A percentile compares a stretch with the other conserved stretches of the same genome.
phyloP scores from a whole-genome alignment of 164 flowering plant species.

The Annona squamosa region DNA sequence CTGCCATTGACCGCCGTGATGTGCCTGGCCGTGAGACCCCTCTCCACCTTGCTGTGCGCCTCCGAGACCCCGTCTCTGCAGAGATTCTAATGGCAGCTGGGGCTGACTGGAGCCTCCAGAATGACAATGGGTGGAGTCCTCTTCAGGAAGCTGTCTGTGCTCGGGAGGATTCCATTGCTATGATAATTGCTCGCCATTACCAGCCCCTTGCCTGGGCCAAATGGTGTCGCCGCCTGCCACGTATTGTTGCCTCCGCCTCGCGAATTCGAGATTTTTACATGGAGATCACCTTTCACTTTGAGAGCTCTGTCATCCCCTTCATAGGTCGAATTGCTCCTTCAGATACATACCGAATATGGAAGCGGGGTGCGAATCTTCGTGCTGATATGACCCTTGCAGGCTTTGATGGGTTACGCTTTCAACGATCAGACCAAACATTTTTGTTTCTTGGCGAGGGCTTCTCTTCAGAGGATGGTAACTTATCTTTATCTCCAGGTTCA shows the following conservation, averaged over 20 bases:
- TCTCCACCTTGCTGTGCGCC: slow-evolving; percentile 81
- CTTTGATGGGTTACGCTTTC: slow-evolving; percentile 94
- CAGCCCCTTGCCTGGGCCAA: slow-evolving; percentile 99
- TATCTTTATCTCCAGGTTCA: slow-evolving; percentile 68
- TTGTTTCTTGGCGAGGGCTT: slow-evolving; percentile 90
- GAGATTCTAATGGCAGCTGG: slow-evolving; percentile 93
- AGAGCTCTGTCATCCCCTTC: slow-evolving; percentile 96
- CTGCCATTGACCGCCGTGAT: slow-evolving; percentile 81
- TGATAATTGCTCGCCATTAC: slow-evolving; percentile 89
- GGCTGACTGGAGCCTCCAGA: slow-evolving; percentile 98
- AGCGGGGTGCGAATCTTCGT: slow-evolving; percentile 91
- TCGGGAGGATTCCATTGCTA: slow-evolving; percentile 85
- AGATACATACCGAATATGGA: slow-evolving; percentile 95
- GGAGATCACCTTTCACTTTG: slow-evolving; percentile 97
- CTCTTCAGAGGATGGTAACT: slow-evolving; percentile 57
- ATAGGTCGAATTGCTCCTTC: slow-evolving; percentile 97
- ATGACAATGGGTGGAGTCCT: slow-evolving; percentile 97
- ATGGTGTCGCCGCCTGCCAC: slow-evolving; percentile 96
- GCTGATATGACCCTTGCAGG: slow-evolving; percentile 99
- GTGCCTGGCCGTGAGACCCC: slow-evolving; percentile 99
- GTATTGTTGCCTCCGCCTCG: slow-evolving; percentile 69
- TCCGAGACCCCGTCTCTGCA: slow-evolving; percentile 69
- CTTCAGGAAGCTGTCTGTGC: slow-evolving; percentile 96
- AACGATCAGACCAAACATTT: slow-evolving; percentile 92
- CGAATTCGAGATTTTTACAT: slow-evolving; percentile 93